Conservation (phyloP, 495 filamentous ascomycete species). For the Aspergillus diversus region DNA sequence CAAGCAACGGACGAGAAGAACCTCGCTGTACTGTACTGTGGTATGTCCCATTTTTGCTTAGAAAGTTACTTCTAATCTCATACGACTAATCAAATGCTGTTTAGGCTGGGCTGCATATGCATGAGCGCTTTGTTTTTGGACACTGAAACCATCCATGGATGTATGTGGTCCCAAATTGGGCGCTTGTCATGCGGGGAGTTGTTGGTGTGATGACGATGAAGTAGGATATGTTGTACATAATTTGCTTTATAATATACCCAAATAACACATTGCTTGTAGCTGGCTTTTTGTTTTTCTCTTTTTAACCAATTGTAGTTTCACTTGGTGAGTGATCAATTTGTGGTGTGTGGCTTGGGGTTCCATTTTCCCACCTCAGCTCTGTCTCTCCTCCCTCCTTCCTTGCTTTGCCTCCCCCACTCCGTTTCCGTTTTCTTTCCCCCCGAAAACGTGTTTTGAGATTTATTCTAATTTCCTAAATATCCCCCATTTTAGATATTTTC, state of each 20-base stretch:
- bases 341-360: not conserved
- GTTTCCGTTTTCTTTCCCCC: not conserved
- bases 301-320: not conserved
- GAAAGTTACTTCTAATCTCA: not conserved
- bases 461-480: no score
- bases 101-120: conserved; percentile 35
- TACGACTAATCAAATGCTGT: conserved; percentile 1
- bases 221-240: not conserved
- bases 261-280: not conserved
- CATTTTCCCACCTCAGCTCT: not conserved
- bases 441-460: no score
- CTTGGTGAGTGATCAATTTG: not conserved
- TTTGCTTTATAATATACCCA: not conserved
- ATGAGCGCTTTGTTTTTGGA: conserved; percentile 7
- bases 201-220: not conserved
- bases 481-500: no score
- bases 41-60: conserved; percentile 50
- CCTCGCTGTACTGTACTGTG: conserved; percentile 86
- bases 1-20: conserved; percentile 93
- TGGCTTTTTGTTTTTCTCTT: no score
- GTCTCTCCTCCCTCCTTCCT: not conserved
- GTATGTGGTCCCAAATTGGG: not conserved
- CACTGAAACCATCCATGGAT: not conserved
- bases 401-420: not conserved
- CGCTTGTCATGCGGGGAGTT: not conserved